A percentile compares a stretch with the other conserved stretches of the same genome.
Conservation (phyloP, 2,329 filamentous ascomycete species). For the Leptographium lundbergii region DNA sequence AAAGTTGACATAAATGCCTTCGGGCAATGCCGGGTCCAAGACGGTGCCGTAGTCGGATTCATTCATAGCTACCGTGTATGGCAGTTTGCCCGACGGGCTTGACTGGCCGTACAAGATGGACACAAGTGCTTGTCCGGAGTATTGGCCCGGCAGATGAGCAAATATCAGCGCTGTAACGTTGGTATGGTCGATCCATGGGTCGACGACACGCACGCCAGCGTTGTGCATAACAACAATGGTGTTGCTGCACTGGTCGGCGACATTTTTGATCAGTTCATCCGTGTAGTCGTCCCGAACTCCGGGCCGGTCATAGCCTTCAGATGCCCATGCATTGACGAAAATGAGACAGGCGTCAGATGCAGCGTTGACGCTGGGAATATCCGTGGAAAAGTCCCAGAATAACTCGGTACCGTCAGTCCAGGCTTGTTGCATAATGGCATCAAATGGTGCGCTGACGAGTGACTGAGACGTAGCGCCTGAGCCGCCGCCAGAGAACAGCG, state of each 20-base stretch:
- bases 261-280: slow-evolving; percentile 41
- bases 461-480: slow-evolving; percentile 22
- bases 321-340: slow-evolving; percentile 53
- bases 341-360: slow-evolving; percentile 53
- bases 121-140: slow-evolving; percentile 42
- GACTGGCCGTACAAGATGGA: slow-evolving; percentile 43
- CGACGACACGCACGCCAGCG: slow-evolving; percentile 45
- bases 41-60: slow-evolving; percentile 40
- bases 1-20: slow-evolving; percentile 37
- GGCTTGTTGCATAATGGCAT: slow-evolving; percentile 38
- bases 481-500: slow-evolving; percentile 28
- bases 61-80: slow-evolving; percentile 46
- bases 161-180: slow-evolving; percentile 53
- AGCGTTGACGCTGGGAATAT: slow-evolving; percentile 34
- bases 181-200: slow-evolving; percentile 46
- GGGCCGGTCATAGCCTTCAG: slow-evolving; percentile 55
- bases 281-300: slow-evolving; percentile 53
- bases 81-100: slow-evolving; percentile 44
- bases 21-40: slow-evolving; percentile 24
- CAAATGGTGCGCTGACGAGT: slow-evolving; percentile 36
- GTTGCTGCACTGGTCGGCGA: slow-evolving; percentile 45
- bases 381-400: slow-evolving; percentile 43
- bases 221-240: slow-evolving; percentile 56
- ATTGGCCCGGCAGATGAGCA: slow-evolving; percentile 51
- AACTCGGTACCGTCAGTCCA: slow-evolving; percentile 43